phyloP scores from a whole-genome alignment of 495 filamentous ascomycete species.

The Annulohypoxylon moriforme region DNA sequence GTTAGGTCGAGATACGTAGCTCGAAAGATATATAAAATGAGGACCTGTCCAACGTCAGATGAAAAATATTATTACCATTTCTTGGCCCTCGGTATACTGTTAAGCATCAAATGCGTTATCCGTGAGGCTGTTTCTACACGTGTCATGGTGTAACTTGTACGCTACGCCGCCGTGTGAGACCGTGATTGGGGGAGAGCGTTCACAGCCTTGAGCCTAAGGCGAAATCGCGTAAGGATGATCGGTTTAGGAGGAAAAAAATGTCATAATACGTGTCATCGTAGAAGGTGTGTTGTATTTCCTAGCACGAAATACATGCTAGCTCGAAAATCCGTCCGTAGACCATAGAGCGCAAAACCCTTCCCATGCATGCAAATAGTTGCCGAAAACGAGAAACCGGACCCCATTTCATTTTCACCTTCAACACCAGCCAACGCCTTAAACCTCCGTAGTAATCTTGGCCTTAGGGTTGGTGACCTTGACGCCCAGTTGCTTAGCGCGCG shows the following conservation, averaged over 20 bases:
- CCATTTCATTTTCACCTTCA: slow-evolving; percentile 42
- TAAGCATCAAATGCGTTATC: slow-evolving; percentile 1
- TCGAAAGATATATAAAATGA: slow-evolving; percentile 4
- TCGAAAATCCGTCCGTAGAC: slow-evolving; percentile 50
- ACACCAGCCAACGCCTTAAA: slow-evolving; percentile 66
- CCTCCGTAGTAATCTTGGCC: slow-evolving; percentile 97
- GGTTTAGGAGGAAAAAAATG: slow-evolving; percentile 8
- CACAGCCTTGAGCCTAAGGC: slow-evolving; percentile 7
- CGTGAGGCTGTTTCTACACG: slow-evolving; percentile 23
- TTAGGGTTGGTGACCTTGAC: slow-evolving; percentile 99
- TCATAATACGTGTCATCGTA: slow-evolving; percentile 48
- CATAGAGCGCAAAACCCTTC: slow-evolving; percentile 52
- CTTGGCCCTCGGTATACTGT: slow-evolving; percentile 1
- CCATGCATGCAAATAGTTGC: slow-evolving; percentile 51
- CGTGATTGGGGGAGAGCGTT: slow-evolving; percentile 26
- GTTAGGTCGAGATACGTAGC: not conserved
- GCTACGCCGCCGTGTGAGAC: slow-evolving; percentile 6
- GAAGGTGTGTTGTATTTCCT: slow-evolving; percentile 51
- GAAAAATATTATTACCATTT: slow-evolving; percentile 2
- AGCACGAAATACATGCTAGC: slow-evolving; percentile 53
- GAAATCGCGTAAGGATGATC: slow-evolving; percentile 25
- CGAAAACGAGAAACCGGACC: slow-evolving; percentile 53
- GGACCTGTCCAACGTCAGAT: slow-evolving; percentile 3
- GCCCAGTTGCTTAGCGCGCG: slow-evolving; percentile 94
- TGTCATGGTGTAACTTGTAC: slow-evolving; percentile 31